Evolutionary conservation across 371 early-diverging fungal genomes (phyloP), one percentile per base, ranked within the genome.

Genomic region (Lichtheimia ramosa): DNA sequence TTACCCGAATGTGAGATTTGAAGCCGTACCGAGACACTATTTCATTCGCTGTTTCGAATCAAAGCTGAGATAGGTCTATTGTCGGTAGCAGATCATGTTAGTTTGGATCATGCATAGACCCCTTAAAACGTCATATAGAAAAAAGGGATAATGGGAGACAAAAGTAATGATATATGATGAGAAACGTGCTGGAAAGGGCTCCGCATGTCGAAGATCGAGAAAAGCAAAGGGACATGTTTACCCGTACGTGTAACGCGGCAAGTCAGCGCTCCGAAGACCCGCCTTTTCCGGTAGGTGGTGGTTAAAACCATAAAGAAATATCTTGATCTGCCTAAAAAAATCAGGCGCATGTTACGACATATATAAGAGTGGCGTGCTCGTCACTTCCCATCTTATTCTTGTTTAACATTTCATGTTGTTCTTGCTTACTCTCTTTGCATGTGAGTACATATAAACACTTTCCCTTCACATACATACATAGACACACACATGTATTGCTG

Each of bases 201-300:
- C 60, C 60, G 54, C 53, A 20, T 43, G 54, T 28, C 42, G 56
- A 62, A 62, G 40, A 25, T 41, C 41, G 56, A 56, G 62, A 62
- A 61, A 43, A 46, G 42, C 41, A 55, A 34, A 57, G 58, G 58
- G 58, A 51, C 49, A 63, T 50, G 63, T 63, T 63, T 63, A 57
- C 52, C 63, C 63, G 63, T 51, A n/a, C 10, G 62, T 56, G 63
- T 63, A 56, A 56, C 50, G 21, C 63, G 63, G 43, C 28, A 57
- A 49, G 58, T 57, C 58, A 57, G 48, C 58, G 58, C 54, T 49
- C 54, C 48, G 61, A 54, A 34, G 40, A 28, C 34, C 63, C 56
- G 57, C 52, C 50, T 41, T 40, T 40, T 57, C 63, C 63, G 63
- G 56, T 56, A 59, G 52, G 59, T 20, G 52, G 59, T 20, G 18